Conservation (phyloP, 108 stramenopile genomes). For the Pseudonitzschia delicatissima region DNA sequence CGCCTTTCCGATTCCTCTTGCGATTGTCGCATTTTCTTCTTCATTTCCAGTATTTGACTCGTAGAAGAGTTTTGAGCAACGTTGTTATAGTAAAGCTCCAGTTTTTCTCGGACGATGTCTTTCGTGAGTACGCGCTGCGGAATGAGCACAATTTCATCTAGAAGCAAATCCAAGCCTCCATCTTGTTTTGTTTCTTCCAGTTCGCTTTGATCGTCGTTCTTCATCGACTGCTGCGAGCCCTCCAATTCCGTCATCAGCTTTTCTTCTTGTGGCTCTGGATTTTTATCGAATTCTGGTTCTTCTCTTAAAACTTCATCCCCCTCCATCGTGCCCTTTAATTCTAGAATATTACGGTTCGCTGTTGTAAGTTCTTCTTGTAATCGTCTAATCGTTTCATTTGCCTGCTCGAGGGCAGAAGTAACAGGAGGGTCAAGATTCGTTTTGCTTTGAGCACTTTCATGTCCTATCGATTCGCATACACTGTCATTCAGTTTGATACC, state of each 20-base stretch:
- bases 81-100: background rate
- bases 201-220: background rate
- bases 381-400: background rate
- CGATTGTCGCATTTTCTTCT: background rate
- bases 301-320: too few relatives aligned
- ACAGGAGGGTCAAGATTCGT: background rate
- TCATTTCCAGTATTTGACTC: background rate
- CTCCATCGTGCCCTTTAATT: background rate
- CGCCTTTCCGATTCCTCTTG: constrained; percentile 3
- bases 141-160: background rate
- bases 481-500: too few relatives aligned
- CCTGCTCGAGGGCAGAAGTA: background rate
- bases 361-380: constrained; percentile 2
- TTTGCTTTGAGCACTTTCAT: too few relatives aligned
- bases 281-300: background rate
- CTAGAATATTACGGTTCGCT: background rate
- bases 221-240: background rate
- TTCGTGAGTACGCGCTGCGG: background rate
- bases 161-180: background rate
- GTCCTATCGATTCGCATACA: too few relatives aligned
- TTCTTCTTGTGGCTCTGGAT: background rate
- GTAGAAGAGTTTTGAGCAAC: background rate
- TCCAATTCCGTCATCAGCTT: background rate
- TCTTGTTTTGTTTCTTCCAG: background rate
- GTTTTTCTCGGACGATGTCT: background rate